Conservation (phyloP, 73 alveolate species). For the Paramecium biaurelia region DNA sequence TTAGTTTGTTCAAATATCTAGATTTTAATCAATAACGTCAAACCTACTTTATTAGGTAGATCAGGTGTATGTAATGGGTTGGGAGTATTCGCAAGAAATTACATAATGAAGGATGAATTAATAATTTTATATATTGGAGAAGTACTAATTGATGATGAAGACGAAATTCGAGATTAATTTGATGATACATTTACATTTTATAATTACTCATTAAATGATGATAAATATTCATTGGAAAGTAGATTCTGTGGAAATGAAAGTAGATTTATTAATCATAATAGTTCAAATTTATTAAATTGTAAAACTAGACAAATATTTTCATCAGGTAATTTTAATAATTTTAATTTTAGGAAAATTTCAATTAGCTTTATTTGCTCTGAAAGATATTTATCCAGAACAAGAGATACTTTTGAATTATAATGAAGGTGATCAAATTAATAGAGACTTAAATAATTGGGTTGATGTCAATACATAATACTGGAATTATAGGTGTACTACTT, state of each 20-base stretch:
- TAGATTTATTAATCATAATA: slow-evolving; percentile 8
- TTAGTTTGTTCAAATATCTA: background rate
- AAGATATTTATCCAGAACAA: background rate
- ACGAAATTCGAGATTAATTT: background rate
- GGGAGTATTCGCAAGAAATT: background rate
- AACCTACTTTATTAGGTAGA: background rate
- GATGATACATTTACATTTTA: slow-evolving; percentile 1
- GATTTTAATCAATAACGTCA: background rate
- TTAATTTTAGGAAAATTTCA: background rate
- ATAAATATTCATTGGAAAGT: slow-evolving; percentile 10
- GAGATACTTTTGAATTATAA: slow-evolving; percentile 4
- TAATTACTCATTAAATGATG: background rate
- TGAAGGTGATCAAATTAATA: background rate
- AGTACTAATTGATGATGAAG: background rate
- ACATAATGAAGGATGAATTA: background rate
- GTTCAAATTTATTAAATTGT: background rate
- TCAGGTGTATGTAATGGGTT: slow-evolving; percentile 3
- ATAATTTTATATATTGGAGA: background rate
- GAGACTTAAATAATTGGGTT: background rate
- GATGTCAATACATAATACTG: background rate
- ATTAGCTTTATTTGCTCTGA: background rate
- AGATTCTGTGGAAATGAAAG: slow-evolving; percentile 17
- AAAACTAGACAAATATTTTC: background rate
- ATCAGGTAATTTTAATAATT: background rate
- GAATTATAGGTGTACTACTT: background rate